Evolutionary conservation across 2,329 filamentous ascomycete genomes (phyloP), one percentile per base, ranked within the genome.

Genomic region (Cryoendolithus antarcticus): DNA sequence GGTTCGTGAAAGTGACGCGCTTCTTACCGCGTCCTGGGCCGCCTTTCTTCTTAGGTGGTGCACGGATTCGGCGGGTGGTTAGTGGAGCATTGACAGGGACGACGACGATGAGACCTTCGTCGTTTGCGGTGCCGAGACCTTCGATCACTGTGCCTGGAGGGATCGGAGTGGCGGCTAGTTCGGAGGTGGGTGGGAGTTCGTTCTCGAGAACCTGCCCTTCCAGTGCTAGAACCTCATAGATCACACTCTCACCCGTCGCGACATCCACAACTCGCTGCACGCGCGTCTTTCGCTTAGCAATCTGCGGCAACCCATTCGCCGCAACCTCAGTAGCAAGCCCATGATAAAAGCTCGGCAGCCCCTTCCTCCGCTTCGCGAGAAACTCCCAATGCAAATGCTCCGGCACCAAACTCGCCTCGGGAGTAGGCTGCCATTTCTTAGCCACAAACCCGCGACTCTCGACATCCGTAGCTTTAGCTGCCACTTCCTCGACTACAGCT

Each of bases 121-220:
- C 68, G 50, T 78, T 77, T 34, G 77, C 75, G 27, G 77, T 65
- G 44, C 72, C 63, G 49, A 73, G 57, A 47, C 70, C 62, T 69
- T 80, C 74, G 24, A 77, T 69, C 5, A 72, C 62, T n/a, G 69
- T 75, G 15, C 72, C 69, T 1, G 71, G 72, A 4, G 70, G 69
- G 30, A 75, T 74, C 2, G 70, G 70, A 21, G 61, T 57, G 6
- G 63, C 60, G 34, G 56, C 48, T 35, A 66, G 59, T 40, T 66
- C 66, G 38, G 70, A 64, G 34, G 69, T 66, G 30, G 70, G 66
- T 42, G 85, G 74, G 37, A 94, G 79, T 56, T 94, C 86, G 41
- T 86, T 86, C 46, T 89, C 82, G 1, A 93, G 72, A 4, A 69
- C 67, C 56, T 91, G 82, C 1, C 86, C 86, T 41, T 89, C 82